Evolutionary conservation across 768 basidiomycete genomes (phyloP).

Genomic region (Cystofilobasidium macerans): DNA sequence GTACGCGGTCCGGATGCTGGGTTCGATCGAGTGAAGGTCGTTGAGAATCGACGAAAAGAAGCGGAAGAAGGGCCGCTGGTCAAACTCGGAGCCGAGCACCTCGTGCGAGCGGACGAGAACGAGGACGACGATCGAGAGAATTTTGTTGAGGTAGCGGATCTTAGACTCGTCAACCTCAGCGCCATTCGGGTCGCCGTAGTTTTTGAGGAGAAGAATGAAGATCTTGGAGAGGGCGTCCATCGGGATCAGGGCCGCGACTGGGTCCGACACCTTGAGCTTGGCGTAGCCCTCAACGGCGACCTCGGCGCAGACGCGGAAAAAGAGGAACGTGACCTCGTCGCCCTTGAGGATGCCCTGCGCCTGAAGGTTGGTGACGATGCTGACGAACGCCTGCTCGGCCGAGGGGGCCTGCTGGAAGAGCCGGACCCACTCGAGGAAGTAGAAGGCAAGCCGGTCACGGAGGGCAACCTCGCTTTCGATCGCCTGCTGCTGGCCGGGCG

Average conservation of each 20-base stretch:
- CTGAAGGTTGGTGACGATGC: conserved; percentile 91
- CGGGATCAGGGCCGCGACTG: conserved; percentile 49
- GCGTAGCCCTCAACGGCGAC: conserved; percentile 78
- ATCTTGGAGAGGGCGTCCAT: conserved; percentile 90
- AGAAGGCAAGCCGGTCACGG: conserved; percentile 39
- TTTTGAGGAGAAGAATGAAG: conserved; percentile 97
- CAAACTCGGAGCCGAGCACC: conserved; percentile 79
- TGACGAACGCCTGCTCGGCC: conserved; percentile 88
- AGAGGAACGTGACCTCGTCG: conserved; percentile 91
- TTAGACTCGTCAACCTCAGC: conserved; percentile 92
- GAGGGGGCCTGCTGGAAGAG: conserved; percentile 83
- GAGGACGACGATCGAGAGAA: conserved; percentile 90
- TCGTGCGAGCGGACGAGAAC: conserved; percentile 91
- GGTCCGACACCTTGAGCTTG: conserved; percentile 37
- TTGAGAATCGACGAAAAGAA: conserved; percentile 95
- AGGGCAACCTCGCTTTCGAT: conserved; percentile 29
- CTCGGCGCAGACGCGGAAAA: conserved; percentile 96
- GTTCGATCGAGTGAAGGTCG: conserved; percentile 77
- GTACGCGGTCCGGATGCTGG: conserved; percentile 74
- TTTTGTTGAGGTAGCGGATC: conserved; percentile 92
- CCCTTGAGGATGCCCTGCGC: conserved; percentile 93
- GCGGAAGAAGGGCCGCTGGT: conserved; percentile 95
- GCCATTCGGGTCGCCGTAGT: conserved; percentile 82
- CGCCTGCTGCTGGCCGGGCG: conserved; percentile 10
- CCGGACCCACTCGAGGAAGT: conserved; percentile 65